Base-by-base conservation (phyloP, 306 rosid genomes). In the Castanopsis chinensis region DNA sequence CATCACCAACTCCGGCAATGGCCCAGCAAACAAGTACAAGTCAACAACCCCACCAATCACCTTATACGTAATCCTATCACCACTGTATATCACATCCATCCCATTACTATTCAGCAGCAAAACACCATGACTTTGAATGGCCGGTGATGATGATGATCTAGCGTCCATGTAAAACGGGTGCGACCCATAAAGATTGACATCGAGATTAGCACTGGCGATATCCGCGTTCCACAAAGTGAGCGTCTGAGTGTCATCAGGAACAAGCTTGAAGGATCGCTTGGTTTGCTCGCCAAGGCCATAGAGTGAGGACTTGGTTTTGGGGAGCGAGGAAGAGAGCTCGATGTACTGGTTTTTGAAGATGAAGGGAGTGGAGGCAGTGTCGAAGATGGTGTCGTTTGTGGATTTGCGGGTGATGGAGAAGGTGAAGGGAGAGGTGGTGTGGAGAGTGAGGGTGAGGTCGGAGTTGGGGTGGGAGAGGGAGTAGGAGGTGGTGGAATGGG, bases 101-200 rank as follows among this genome's bases (percentile, higher is more conserved):
- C 97, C 97, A 81, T 94, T 91, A 32, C 97, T 92, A 30, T 92
- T 94, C 8, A 92, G 77, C 23, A 92, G 57, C 86, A 94, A 74
- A 30, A 92, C 98, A 13, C 98, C 98, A 80, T 94, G 97, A 13
- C 89, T 84, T 12, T 85, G 78, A 15, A 97, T 97, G 1, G 65
- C 83, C 56, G 75, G 33, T 67, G 84, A 59, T 79, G 89, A 0
- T 9, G 87, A 78, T 3, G 90, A 87, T 32, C 97, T 82, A 57
- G 91, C 85, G 11, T 94, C 97, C 76, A 94, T 69, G 82, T 92
- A 94, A 79, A 94, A 94, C 0, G 97, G 98, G 82, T 94, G 98
- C 14, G 97, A 89, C 19, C 98, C 98, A 52, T 94, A 94, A 56
- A 90, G 94, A 79, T 94, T 94, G 30, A 88, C 3, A 23, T 94